Base-by-base conservation (phyloP, 495 filamentous ascomycete species). In the Pyronema omphalodes region DNA sequence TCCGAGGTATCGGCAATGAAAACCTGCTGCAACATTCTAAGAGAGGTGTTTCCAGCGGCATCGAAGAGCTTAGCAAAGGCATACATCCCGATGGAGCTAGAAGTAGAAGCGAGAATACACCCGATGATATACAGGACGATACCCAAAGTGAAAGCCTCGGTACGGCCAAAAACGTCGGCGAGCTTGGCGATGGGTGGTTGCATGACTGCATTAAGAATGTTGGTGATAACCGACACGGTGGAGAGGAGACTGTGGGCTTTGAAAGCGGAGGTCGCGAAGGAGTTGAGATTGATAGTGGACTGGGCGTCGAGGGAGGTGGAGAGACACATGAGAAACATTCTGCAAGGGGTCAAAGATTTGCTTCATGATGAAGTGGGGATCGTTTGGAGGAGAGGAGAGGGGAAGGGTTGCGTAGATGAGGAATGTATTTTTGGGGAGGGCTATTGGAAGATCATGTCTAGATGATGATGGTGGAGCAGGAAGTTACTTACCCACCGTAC, bases 1-100 rank as follows among this genome's bases (percentile, higher is more conserved):
- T 78, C 72, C 51, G 74, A 80, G 36, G 80, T 85, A 61, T 86
- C 82, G 8, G 82, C 82, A 51, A 86, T 75, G 58, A 86, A 84
- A 35, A 86, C 77, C 60, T 84, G 76, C 47, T 80, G 74, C 33
- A 83, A 64, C 47, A 84, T 79, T 37, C 78, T 73, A 37, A 85
- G 65, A 4, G 79, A 79, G 0, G 76, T 82, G 9, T 71, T 73
- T 11, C 81, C 81, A n/a, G 76, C 77, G 0, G 78, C 75, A 46
- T 82, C 80, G 56, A 84, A 82, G 17, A 84, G 77, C 48, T 82
- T 77, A 11, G 79, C 81, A 0, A 78, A 76, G 5, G 78, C 76
- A 60, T 80, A 85, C 1, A 77, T 75, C 61, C 76, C 69, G 15
- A 85, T 79, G 52, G 77, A 81, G 51, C 72, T 74, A 4, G 77